Percentiles rank a stretch among this genome's conserved stretches.
Evolutionary conservation across 495 filamentous ascomycete genomes (phyloP).

Genomic region (Penicillium canescens): DNA sequence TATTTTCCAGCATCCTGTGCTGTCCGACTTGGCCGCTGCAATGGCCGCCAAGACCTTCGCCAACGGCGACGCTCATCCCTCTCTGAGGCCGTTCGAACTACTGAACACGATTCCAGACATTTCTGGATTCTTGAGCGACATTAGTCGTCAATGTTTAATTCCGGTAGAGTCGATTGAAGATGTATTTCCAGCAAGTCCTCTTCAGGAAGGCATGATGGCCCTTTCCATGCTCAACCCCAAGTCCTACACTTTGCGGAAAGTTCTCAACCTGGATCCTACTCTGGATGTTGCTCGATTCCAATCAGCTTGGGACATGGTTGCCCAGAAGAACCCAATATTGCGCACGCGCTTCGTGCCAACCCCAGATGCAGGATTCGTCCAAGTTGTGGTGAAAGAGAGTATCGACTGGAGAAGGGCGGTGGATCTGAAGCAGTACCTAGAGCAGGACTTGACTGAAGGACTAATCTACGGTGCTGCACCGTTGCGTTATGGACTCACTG

Average conservation of each 20-base stretch:
- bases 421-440: conserved; percentile 8
- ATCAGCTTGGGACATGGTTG: neutral
- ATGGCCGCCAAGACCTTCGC: neutral
- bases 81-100: neutral
- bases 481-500: neutral
- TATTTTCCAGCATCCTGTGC: neutral
- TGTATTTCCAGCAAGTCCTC: neutral
- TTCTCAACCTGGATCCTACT: neutral
- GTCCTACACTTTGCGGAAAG: neutral
- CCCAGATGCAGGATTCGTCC: neutral
- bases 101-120: neutral
- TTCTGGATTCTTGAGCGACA: neutral
- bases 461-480: neutral
- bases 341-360: neutral
- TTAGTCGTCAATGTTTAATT: neutral
- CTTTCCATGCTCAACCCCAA: neutral
- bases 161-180: neutral
- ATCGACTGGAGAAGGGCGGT: neutral
- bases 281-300: neutral
- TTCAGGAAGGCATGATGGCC: neutral
- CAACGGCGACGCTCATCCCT: neutral
- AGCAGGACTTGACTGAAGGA: conserved; percentile 10
- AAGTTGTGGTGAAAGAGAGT: neutral
- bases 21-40: neutral
- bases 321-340: neutral